Evolutionary conservation across 805 yeast species (phyloP).

Genomic region (Candida ortonii): DNA sequence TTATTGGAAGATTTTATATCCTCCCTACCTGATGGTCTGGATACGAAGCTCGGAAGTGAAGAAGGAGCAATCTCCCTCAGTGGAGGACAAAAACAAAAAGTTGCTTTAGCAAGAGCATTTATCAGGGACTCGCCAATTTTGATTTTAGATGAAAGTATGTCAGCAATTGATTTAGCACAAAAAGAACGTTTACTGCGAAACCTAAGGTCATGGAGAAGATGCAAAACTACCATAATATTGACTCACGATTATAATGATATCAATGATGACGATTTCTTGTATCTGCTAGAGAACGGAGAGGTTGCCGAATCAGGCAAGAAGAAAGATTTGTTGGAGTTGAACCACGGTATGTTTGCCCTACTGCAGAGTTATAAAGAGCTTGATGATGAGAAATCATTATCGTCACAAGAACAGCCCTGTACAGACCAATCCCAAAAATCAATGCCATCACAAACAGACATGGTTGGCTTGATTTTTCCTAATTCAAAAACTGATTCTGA

Average conservation of each 20-base stretch:
- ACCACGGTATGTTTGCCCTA: slow-evolving; percentile 2
- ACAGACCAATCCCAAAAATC: neutral
- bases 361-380: slow-evolving; percentile 7
- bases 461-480: too few species aligned
- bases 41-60: slow-evolving; percentile 46
- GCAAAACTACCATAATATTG: slow-evolving; percentile 73
- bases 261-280: slow-evolving; percentile 51
- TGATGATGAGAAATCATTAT: too few species aligned
- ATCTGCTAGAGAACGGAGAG: slow-evolving; percentile 38
- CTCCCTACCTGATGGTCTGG: slow-evolving; percentile 51
- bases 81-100: slow-evolving; percentile 89
- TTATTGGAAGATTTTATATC: slow-evolving; percentile 47
- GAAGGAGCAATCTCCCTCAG: slow-evolving; percentile 50
- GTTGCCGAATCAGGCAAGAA: slow-evolving; percentile 8
- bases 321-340: slow-evolving; percentile 1
- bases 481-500: too few species aligned
- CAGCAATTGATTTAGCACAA: slow-evolving; percentile 67
- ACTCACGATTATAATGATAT: slow-evolving; percentile 75
- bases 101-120: slow-evolving; percentile 81
- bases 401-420: neutral
- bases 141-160: slow-evolving; percentile 80
- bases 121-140: slow-evolving; percentile 71
- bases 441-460: too few species aligned
- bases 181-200: slow-evolving; percentile 45
- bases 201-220: slow-evolving; percentile 58